A percentile compares a stretch with the other conserved stretches of the same genome.
These are phyloP conservation scores for Globisporangium nodosum DNA, from an alignment of 352 stramenopile genomes.

Conservation along the genomic window DNA sequence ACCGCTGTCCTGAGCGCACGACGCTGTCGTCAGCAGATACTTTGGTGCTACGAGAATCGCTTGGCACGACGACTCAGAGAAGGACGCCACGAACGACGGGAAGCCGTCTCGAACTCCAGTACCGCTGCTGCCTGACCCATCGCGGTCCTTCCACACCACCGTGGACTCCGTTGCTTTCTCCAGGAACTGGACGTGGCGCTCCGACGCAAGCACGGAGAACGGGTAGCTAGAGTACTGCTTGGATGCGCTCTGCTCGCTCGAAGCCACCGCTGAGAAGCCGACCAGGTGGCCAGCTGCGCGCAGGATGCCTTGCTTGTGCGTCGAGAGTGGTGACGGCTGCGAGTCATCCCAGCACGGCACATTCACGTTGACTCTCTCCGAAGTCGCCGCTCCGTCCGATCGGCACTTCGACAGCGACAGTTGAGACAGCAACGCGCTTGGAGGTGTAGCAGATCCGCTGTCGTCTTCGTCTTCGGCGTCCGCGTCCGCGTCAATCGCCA, in stretches of 20 bases:
- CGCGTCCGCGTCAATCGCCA: not conserved
- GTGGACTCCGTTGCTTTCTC: conserved; percentile 1
- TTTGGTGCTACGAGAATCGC: conserved; percentile 28
- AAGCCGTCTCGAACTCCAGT: not conserved
- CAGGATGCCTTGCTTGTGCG: not conserved
- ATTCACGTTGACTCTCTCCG: not conserved
- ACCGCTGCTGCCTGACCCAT: not conserved
- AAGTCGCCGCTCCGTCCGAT: not conserved
- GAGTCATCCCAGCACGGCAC: not conserved
- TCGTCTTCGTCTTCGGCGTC: not conserved
- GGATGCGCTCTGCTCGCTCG: not conserved
- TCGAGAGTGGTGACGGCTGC: not conserved
- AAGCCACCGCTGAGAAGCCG: not conserved
- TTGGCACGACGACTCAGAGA: conserved; percentile 13
- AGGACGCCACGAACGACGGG: conserved; percentile 7
- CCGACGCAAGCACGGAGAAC: conserved; percentile 1
- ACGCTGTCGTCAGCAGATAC: conserved; percentile 27
- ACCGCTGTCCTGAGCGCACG: conserved; percentile 9
- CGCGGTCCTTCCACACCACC: not conserved
- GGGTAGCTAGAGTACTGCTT: not conserved
- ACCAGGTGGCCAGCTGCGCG: not conserved
- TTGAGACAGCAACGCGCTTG: not conserved
- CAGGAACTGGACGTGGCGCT: not conserved
- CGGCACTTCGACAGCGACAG: not conserved
- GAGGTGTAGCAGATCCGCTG: not conserved